Conservation (phyloP, 257 asterid genomes). For the Rauvolfia tetraphylla region DNA sequence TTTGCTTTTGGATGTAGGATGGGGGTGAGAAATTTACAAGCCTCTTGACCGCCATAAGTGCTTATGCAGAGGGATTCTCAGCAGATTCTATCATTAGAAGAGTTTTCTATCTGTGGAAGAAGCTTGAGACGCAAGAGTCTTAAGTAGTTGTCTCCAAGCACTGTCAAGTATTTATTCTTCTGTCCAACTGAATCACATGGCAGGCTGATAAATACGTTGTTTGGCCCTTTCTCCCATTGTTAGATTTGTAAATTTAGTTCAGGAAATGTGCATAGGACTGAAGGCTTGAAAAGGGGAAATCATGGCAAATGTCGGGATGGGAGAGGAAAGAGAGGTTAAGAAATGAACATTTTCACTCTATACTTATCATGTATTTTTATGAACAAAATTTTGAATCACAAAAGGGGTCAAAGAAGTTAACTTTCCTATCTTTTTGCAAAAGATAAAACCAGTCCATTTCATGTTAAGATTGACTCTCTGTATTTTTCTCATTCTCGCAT, state of each 20-base stretch:
- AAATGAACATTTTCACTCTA: too few relatives aligned
- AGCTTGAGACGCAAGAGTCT: conserved; percentile 56
- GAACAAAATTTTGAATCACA: too few relatives aligned
- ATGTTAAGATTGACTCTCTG: background rate
- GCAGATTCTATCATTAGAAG: conserved; percentile 81
- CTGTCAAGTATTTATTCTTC: background rate
- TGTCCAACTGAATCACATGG: background rate
- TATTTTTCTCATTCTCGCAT: background rate
- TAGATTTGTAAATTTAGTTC: background rate
- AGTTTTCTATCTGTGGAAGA: conserved; percentile 73
- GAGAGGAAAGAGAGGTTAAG: too few relatives aligned
- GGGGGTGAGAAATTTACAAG: conserved; percentile 81
- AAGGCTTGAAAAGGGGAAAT: background rate
- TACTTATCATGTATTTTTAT: too few relatives aligned
- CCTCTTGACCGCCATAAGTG: conserved; percentile 83
- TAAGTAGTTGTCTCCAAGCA: background rate
- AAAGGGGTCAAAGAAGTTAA: too few relatives aligned
- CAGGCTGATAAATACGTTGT: background rate
- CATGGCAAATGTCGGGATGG: too few relatives aligned
- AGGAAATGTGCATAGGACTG: background rate
- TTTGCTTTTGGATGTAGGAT: conserved; percentile 49
- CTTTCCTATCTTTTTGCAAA: too few relatives aligned
- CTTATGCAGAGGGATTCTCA: conserved; percentile 93
- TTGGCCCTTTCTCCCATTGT: background rate
- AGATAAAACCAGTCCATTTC: too few relatives aligned